These are phyloP conservation scores for Radiomyces spectabilis DNA, from an alignment of 192 early-diverging fungal species.

Conservation along the genomic window DNA sequence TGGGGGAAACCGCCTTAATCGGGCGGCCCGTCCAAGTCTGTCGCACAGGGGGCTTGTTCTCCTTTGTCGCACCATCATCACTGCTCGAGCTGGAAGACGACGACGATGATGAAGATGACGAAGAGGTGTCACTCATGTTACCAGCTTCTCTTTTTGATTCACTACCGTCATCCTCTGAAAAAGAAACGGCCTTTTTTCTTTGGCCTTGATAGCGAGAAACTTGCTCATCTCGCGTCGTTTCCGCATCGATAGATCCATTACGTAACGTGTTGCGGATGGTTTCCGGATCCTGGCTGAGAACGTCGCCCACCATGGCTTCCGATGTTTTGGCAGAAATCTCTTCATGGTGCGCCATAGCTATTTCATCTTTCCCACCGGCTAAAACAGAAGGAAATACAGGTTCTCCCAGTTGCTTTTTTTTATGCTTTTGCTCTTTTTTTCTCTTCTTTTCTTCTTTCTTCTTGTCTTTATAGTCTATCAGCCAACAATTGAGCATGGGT, in stretches of 20 bases:
- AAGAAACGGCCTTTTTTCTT: not conserved
- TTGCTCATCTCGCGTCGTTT: not conserved
- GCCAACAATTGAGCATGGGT: no score
- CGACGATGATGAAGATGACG: no score
- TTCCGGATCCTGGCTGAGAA: constrained; percentile 1
- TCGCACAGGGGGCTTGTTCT: no score
- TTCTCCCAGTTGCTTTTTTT: not conserved
- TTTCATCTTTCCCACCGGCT: not conserved
- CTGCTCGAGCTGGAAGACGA: no score
- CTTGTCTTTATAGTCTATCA: constrained; percentile 17
- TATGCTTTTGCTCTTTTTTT: constrained; percentile 20
- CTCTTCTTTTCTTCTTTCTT: constrained; percentile 20
- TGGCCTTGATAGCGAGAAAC: not conserved
- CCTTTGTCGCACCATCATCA: no score
- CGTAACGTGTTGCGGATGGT: not conserved
- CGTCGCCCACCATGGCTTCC: no score
- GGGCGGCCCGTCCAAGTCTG: no score
- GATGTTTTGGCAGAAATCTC: no score
- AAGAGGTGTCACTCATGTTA: no score
- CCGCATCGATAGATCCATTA: constrained; percentile 4
- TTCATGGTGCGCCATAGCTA: constrained; percentile 1
- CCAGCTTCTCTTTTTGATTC: no score
- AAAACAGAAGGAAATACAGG: not conserved
- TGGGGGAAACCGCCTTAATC: constrained; percentile 18
- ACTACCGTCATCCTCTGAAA: no score